Percentiles rank a stretch among this genome's conserved stretches.
Evolutionary conservation across 345 rosid genomes (phyloP).

Genomic region (Citrus hindsii): DNA sequence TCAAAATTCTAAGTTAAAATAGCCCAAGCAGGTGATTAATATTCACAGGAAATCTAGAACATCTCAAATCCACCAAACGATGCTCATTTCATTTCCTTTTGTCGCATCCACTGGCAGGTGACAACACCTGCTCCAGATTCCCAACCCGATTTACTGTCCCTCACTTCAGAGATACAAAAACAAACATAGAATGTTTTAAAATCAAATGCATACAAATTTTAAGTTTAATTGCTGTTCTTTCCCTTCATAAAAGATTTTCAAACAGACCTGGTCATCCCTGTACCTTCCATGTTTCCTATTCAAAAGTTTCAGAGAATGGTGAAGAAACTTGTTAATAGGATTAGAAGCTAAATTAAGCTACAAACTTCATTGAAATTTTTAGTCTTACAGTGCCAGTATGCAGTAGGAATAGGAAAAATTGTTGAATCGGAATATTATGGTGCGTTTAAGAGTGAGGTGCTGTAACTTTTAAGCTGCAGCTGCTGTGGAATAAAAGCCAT

Average conservation of each 20-base stretch:
- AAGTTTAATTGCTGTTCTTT: not conserved
- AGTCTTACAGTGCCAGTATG: not conserved
- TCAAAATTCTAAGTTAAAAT: too few species aligned
- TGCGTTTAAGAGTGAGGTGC: too few species aligned
- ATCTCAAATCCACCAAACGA: not conserved
- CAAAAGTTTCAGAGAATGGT: not conserved
- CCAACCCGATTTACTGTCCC: not conserved
- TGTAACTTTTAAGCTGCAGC: too few species aligned
- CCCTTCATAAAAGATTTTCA: not conserved
- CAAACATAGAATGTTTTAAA: not conserved
- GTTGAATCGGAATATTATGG: not conserved
- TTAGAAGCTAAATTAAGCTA: not conserved
- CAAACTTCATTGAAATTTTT: not conserved
- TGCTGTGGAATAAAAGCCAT: too few species aligned
- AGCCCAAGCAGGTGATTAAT: not conserved
- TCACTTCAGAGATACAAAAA: not conserved
- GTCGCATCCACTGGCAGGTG: not conserved
- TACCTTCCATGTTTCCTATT: not conserved
- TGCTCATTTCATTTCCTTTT: not conserved
- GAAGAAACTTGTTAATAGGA: not conserved
- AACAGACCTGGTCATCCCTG: not conserved
- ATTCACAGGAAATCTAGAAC: not conserved
- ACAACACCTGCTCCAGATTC: not conserved
- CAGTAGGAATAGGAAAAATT: not conserved
- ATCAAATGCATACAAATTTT: not conserved